Base-by-base conservation (phyloP, 495 filamentous ascomycete species). In the Cladorrhinum samala region DNA sequence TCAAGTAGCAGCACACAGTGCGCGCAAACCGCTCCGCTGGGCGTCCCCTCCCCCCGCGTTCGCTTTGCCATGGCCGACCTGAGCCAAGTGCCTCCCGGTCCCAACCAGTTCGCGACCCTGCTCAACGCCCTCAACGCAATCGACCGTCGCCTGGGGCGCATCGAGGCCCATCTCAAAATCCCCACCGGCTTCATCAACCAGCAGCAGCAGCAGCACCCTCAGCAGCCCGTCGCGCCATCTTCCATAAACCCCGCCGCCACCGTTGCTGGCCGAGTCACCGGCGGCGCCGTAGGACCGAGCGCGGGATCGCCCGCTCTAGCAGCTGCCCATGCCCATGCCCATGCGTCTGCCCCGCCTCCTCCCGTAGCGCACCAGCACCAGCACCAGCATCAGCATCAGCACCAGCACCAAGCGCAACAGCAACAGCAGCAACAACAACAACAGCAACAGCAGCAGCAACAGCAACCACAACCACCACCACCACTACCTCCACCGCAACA, bases 131-230 rank as follows among this genome's bases (percentile, higher is more conserved):
- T 70, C 55, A 37, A 51, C 11, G 55, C 67, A n/a, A 70, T 70
- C 51, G 65, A 70, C 54, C 63, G 60, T 47, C 63, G 67, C 17
- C 63, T 70, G n/a, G 51, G 20, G 23, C 63, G 67, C 33, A 68
- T 70, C 52, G 67, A 70, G 37, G 23, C 50, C 4, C 23, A 47
- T 20, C 50, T 69, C 13, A 46, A 54, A 8, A 52, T 58, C 36
- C 48, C 43, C n/a, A n/a, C n/a, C n/a, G n/a, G n/a, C n/a, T 44
- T 23, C 21, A 23, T 17, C 21, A 8, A 14, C 21, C n/a, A 58
- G 18, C 39, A 47, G 33, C 49, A 33, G 11, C 43, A 46, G 30
- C 27, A n/a, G n/a, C n/a, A n/a, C n/a, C n/a, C n/a, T n/a, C n/a
- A n/a, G n/a, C n/a, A n/a, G n/a, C n/a, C n/a, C n/a, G n/a, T n/a